Percentiles rank a stretch among this genome's conserved stretches.
Conservation (phyloP, 2,329 filamentous ascomycete genomes). For the Paecilomyces dactylethromorphus region DNA sequence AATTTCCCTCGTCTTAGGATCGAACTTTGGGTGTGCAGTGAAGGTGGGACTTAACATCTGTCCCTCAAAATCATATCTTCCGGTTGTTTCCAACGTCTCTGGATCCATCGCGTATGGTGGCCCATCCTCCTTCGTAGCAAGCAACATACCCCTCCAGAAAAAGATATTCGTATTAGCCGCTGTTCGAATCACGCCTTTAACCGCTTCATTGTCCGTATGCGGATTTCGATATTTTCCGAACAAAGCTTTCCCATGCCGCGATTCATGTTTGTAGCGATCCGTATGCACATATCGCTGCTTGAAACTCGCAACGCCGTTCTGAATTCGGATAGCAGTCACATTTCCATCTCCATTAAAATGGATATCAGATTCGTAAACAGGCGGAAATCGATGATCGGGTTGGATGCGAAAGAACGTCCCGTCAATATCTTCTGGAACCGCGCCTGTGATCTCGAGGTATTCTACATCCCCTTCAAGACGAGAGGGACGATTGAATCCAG, state of each 20-base stretch:
- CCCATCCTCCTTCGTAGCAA: conserved; percentile 40
- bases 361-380: conserved; percentile 48
- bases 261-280: conserved; percentile 35
- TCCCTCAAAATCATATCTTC: conserved; percentile 45
- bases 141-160: conserved; percentile 49
- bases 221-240: conserved; percentile 56
- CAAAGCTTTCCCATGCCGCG: conserved; percentile 31
- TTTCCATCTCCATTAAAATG: conserved; percentile 42
- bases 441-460: conserved; percentile 13
- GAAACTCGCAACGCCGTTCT: conserved; percentile 36
- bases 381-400: conserved; percentile 46
- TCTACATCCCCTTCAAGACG: not conserved
- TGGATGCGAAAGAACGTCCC: conserved; percentile 41
- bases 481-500: not conserved
- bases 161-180: conserved; percentile 54
- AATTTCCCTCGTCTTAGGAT: conserved; percentile 48
- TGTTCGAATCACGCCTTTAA: conserved; percentile 50
- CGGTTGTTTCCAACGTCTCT: conserved; percentile 43
- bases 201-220: conserved; percentile 43
- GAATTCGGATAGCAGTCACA: conserved; percentile 37
- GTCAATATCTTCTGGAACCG: conserved; percentile 36
- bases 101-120: conserved; percentile 45
- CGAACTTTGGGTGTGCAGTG: conserved; percentile 49
- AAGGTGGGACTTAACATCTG: conserved; percentile 46
- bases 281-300: conserved; percentile 39